These are phyloP conservation scores for Extremus antarcticus DNA, from an alignment of 495 filamentous ascomycete species.

Conservation along the genomic window DNA sequence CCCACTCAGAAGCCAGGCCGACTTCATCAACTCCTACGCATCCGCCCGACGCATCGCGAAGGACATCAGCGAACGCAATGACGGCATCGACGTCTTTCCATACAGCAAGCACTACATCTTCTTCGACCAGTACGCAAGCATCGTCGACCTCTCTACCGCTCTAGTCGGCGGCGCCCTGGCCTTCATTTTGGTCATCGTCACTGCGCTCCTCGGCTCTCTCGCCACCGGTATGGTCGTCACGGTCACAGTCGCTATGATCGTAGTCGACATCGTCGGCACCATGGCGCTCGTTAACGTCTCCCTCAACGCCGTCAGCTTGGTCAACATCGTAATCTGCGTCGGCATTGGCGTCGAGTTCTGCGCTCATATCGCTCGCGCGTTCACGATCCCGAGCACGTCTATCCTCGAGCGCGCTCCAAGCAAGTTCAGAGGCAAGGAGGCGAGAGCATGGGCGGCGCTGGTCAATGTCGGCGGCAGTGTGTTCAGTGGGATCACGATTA, in stretches of 20 bases:
- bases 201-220: constrained; percentile 70
- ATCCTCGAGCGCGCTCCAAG: constrained; percentile 65
- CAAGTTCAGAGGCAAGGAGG: constrained; percentile 52
- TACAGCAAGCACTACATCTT: constrained; percentile 97
- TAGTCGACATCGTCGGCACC: constrained; percentile 86
- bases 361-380: constrained; percentile 90
- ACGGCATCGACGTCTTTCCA: constrained; percentile 69
- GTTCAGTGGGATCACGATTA: constrained; percentile 91
- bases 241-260: constrained; percentile 76
- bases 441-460: constrained; percentile 79
- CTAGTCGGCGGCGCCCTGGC: constrained; percentile 73
- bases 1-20: constrained; percentile 74
- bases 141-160: constrained; percentile 64
- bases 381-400: constrained; percentile 73
- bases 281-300: constrained; percentile 85
- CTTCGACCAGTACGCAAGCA: constrained; percentile 90
- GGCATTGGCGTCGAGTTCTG: constrained; percentile 96
- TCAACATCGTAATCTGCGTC: constrained; percentile 92
- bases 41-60: constrained; percentile 81
- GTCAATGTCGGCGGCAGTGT: constrained; percentile 90
- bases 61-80: constrained; percentile 52
- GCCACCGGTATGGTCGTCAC: constrained; percentile 74
- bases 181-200: constrained; percentile 69
- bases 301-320: constrained; percentile 93
- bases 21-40: constrained; percentile 85